Evolutionary conservation across 805 yeast species (phyloP), one percentile per base, ranked within the genome.

Genomic region (Wickerhamomyces hampshirensis): DNA sequence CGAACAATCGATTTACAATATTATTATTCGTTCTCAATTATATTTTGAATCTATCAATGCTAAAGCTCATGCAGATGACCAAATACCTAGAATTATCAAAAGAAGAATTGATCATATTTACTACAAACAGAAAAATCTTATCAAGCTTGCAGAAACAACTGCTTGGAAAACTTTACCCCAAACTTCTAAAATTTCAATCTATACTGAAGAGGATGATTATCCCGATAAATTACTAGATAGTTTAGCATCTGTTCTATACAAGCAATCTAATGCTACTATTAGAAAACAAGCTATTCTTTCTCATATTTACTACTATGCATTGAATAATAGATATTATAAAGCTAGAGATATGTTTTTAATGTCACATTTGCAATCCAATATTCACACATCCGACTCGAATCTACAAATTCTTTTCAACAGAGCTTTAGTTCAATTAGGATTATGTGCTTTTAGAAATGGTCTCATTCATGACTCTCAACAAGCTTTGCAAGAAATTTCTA

Each of bases 361-460:
- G 68, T 86, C 96, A 15, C 93, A 88, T 59, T 66, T 88, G 53
- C 95, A 86, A 68, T 70, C 84, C 21, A 71, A 83, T 31, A 86
- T 91, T 50, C 86, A 85, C 61, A 75, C 80, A 33, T 82, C 95
- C 23, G 98, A 91, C 53, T 77, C 94, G 23, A 67, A 80, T 26
- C 66, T 91, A 49, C 98, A 93, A 72, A 88, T 93, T 38, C 72
- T 87, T 51, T 93, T 87, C 74, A 93, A 93, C 73, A 77, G 99
- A 62, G 88, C 96, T 13, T 74, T 93, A 45, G 97, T 87, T 44
- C 98, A 93, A 66, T 75, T 94, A 46, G 99, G 98, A 41, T 74
- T 93, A 48, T 80, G 94, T 60, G 98, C 98, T 12, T 93, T 93
- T 80, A 80, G 96, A 61, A 65, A 75, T 35, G 97, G 98, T 16